Evolutionary conservation across 106 monocot species (phyloP), one percentile per base, ranked within the genome.

Genomic region (Acanthochlamys bracteata): DNA sequence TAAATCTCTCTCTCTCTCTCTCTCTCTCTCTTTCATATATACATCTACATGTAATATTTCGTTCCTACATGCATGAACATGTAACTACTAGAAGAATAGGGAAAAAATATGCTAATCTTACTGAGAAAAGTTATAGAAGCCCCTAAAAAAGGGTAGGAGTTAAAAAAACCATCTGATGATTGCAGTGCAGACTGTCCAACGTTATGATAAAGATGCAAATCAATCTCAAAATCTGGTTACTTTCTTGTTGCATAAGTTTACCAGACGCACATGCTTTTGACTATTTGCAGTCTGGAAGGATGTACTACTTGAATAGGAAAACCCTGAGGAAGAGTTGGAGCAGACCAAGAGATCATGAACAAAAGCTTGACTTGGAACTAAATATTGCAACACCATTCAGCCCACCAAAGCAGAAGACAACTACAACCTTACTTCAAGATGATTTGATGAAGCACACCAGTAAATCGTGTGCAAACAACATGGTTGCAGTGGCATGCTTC

Each of bases 291-390:
- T 80, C 80, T 13, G 88, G 88, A 22, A 80, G 78, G 47, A 84
- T 88, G 74, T 88, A 80, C 73, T 88, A 81, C 70, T 46, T 88
- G 66, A 81, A 88, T 53, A 88, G 75, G 77, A 88, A 76, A 60
- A 80, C 77, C 13, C 24, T 84, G 69, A 83, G 75, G 72, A 88
- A 67, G 80, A 88, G 78, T 42, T 80, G 69, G 80, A 26, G 55
- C 23, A 80, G 83, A 72, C 83, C 88, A 63, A 84, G 9, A 49
- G 49, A 49, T 17, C 49, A 17, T 17, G 83, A 88, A 60, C 55
- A 73, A 20, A 71, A 65, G 55, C 74, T 80, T 19, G 67, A 76
- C 66, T 56, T 84, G 33, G 88, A 83, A 63, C 75, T 88, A 46
- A 88, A 84, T 73, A 84, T 84, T 51, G 71, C 88, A n/a, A 68